Evolutionary conservation across 768 basidiomycete species (phyloP).

Genomic region (Lactarius vividus): DNA sequence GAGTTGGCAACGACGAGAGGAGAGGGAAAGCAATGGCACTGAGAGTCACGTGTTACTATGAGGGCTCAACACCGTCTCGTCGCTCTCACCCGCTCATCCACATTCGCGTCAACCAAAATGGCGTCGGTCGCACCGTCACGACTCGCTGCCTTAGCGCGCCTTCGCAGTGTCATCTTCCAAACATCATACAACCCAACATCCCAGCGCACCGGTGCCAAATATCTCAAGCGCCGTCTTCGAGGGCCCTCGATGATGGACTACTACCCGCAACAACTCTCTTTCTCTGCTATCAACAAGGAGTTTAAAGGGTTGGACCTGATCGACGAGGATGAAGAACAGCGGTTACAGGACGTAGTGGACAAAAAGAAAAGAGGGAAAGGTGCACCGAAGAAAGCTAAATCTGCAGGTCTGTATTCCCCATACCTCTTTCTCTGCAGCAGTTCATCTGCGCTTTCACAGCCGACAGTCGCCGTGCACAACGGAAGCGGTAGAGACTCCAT

Average conservation of each 20-base stretch:
- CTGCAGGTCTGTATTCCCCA: conserved; percentile 48
- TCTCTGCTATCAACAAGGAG: conserved; percentile 47
- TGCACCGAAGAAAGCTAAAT: conserved; percentile 76
- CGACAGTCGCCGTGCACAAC: conserved; percentile 51
- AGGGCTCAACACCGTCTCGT: too few relatives aligned
- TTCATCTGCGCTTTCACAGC: conserved; percentile 34
- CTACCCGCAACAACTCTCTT: conserved; percentile 63
- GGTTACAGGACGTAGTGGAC: conserved; percentile 65
- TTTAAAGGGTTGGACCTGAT: conserved; percentile 42
- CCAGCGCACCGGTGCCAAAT: conserved; percentile 86
- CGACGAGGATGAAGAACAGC: conserved; percentile 64
- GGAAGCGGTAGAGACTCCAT: conserved; percentile 37
- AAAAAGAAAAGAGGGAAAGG: conserved; percentile 78
- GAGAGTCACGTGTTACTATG: neutral
- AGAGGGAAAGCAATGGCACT: neutral
- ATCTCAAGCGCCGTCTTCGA: conserved; percentile 74
- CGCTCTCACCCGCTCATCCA: neutral
- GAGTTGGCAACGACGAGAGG: neutral
- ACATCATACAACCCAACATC: conserved; percentile 85
- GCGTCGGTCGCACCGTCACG: conserved; percentile 47
- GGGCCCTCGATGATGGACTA: conserved; percentile 87
- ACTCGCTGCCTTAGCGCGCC: conserved; percentile 56
- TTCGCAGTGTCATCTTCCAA: conserved; percentile 76
- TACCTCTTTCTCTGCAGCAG: neutral
- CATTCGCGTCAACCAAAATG: conserved; percentile 31